Percentiles rank a stretch among this genome's conserved stretches.
These are phyloP conservation scores for Cladorrhinum samala DNA, from an alignment of 495 filamentous ascomycete genomes.

Conservation along the genomic window DNA sequence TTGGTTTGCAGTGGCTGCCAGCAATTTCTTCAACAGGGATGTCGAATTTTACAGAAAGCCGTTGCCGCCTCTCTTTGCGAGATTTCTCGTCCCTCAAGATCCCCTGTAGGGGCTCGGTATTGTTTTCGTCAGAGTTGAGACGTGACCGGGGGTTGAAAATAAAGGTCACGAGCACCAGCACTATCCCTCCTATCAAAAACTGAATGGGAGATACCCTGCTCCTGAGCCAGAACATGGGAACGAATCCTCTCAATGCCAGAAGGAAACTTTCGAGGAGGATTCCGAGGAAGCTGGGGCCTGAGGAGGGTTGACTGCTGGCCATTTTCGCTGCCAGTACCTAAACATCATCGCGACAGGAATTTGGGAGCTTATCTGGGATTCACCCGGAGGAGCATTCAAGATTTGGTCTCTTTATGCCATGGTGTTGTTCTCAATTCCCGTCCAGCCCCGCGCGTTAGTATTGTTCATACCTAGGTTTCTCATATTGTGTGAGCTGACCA, in stretches of 20 bases:
- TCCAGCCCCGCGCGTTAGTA: no score
- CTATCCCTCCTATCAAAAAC: conserved; percentile 15
- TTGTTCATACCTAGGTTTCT: no score
- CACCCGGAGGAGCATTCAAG: not conserved
- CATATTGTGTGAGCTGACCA: no score
- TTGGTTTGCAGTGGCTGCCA: not conserved
- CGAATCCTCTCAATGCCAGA: conserved; percentile 15
- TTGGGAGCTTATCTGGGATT: not conserved
- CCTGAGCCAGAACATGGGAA: conserved; percentile 19
- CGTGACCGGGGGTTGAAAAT: not conserved
- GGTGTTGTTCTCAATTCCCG: no score
- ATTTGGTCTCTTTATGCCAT: no score
- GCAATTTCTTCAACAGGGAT: not conserved
- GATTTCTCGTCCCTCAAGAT: not conserved
- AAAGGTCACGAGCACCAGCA: not conserved
- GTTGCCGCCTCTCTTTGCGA: not conserved
- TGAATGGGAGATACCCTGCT: conserved; percentile 15
- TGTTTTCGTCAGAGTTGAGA: not conserved
- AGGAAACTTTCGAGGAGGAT: conserved; percentile 12
- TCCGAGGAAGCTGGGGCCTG: not conserved
- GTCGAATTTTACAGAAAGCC: not conserved
- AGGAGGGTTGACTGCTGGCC: not conserved
- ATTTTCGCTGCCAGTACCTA: no score
- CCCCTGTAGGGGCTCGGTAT: not conserved
- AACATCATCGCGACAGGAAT: no score